Percentiles rank a stretch among this genome's conserved stretches.
Evolutionary conservation across 768 basidiomycete species (phyloP).

Genomic region (Leccinum disarticulatum): DNA sequence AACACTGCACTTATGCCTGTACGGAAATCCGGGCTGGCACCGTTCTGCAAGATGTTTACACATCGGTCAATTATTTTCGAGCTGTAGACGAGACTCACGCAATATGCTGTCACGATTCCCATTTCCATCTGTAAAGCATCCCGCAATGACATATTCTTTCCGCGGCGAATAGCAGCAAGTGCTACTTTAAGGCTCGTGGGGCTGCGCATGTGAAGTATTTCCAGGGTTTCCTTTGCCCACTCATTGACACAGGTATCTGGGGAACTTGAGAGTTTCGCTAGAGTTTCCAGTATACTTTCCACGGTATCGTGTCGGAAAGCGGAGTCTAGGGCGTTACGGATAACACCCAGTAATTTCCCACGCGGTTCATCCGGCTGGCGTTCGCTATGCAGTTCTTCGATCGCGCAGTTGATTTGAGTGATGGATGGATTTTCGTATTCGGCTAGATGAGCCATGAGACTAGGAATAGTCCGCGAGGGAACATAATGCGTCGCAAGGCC

Average conservation of each 20-base stretch:
- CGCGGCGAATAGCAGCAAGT: slow-evolving; percentile 73
- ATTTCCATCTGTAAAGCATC: slow-evolving; percentile 83
- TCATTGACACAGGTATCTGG: slow-evolving; percentile 47
- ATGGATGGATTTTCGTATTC: slow-evolving; percentile 35
- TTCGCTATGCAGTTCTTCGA: slow-evolving; percentile 64
- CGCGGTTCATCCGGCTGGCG: slow-evolving; percentile 55
- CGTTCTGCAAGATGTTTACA: slow-evolving; percentile 47
- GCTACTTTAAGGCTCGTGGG: slow-evolving; percentile 93
- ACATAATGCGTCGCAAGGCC: slow-evolving; percentile 96
- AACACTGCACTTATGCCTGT: slow-evolving; percentile 77
- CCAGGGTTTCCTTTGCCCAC: slow-evolving; percentile 78
- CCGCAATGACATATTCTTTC: slow-evolving; percentile 59
- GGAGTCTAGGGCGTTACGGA: slow-evolving; percentile 75
- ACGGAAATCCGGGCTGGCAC: slow-evolving; percentile 79
- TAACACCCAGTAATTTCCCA: slow-evolving; percentile 54
- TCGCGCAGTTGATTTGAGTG: slow-evolving; percentile 62
- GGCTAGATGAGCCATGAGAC: slow-evolving; percentile 67
- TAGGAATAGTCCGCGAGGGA: slow-evolving; percentile 70
- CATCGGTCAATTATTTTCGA: slow-evolving; percentile 9
- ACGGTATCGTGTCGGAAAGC: slow-evolving; percentile 75
- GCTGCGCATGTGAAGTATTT: slow-evolving; percentile 65
- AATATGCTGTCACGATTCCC: slow-evolving; percentile 84
- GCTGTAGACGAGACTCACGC: slow-evolving; percentile 54
- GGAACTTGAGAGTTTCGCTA: slow-evolving; percentile 43
- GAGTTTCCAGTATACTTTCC: slow-evolving; percentile 62